Percentiles rank a stretch among this genome's conserved stretches.
Conservation (phyloP, 2,329 filamentous ascomycete species). For the Phaeosphaeriaceae sp. region DNA sequence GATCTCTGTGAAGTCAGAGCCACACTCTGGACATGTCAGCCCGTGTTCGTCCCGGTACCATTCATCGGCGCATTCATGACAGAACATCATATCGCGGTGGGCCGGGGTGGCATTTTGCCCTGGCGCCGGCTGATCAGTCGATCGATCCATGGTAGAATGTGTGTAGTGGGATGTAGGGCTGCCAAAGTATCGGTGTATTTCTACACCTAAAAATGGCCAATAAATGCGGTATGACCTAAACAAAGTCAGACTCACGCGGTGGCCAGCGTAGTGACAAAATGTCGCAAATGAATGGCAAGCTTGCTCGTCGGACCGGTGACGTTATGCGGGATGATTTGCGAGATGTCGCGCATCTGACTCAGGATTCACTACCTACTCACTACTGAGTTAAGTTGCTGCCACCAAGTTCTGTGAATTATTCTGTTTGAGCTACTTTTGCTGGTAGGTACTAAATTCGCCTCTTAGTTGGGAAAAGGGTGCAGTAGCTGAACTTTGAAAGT, state of each 20-base stretch:
- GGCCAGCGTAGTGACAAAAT: too few species aligned
- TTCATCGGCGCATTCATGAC: conserved; percentile 79
- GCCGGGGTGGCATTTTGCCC: conserved; percentile 26
- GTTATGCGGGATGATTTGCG: conserved; percentile 26
- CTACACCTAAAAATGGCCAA: conserved; percentile 8
- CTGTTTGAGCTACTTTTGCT: background rate
- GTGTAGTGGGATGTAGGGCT: conserved; percentile 3
- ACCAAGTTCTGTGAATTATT: too few species aligned
- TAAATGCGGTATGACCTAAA: conserved; percentile 3
- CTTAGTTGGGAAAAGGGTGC: background rate
- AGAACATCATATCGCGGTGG: conserved; percentile 75
- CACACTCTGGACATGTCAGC: conserved; percentile 77
- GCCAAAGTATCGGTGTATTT: conserved; percentile 4
- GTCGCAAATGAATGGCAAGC: conserved; percentile 3
- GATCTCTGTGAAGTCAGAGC: conserved; percentile 82
- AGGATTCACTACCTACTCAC: conserved; percentile 24
- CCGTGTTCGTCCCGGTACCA: conserved; percentile 77
- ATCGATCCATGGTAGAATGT: conserved; percentile 30
- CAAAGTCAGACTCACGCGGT: conserved; percentile 14
- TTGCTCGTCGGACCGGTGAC: conserved; percentile 30
- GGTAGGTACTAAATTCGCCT: conserved; percentile 1
- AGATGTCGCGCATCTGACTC: conserved; percentile 15
- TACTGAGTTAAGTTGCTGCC: background rate
- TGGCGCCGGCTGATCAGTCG: conserved; percentile 22
- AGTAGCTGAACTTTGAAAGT: background rate